Conservation (phyloP, 202 grass and related monocot species). For the Schoenoplectus tabernaemontani region DNA sequence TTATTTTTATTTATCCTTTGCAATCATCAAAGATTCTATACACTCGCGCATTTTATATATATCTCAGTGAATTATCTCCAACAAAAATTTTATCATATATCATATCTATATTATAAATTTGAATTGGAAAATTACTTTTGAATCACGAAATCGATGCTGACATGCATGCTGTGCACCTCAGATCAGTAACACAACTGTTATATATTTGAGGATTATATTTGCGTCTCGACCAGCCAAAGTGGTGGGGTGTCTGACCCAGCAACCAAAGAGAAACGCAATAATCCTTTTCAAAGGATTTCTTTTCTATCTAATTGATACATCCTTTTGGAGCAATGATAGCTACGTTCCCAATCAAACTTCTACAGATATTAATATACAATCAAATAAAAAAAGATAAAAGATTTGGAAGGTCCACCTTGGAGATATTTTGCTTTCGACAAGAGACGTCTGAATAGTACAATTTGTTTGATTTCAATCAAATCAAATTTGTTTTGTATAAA, state of each 20-base stretch:
- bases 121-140: too few relatives aligned
- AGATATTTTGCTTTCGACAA: neutral
- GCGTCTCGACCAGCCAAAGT: neutral
- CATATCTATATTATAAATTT: neutral
- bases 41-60: neutral
- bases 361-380: neutral
- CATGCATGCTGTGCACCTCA: neutral
- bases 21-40: neutral
- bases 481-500: neutral
- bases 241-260: conserved; percentile 3
- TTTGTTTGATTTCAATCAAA: neutral
- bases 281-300: neutral
- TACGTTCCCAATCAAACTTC: neutral
- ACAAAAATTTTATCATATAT: neutral
- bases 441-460: neutral
- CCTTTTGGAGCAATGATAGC: neutral
- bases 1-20: too few relatives aligned
- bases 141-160: too few relatives aligned
- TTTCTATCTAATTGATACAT: conserved; percentile 1
- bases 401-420: neutral
- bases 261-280: conserved; percentile 1
- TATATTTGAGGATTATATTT: neutral
- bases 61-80: neutral
- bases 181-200: neutral
- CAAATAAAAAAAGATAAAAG: neutral